A percentile compares a stretch with the other conserved stretches of the same genome.
Evolutionary conservation across 176 grass and related monocot species (phyloP).

Genomic region (Melocanna baccifera): DNA sequence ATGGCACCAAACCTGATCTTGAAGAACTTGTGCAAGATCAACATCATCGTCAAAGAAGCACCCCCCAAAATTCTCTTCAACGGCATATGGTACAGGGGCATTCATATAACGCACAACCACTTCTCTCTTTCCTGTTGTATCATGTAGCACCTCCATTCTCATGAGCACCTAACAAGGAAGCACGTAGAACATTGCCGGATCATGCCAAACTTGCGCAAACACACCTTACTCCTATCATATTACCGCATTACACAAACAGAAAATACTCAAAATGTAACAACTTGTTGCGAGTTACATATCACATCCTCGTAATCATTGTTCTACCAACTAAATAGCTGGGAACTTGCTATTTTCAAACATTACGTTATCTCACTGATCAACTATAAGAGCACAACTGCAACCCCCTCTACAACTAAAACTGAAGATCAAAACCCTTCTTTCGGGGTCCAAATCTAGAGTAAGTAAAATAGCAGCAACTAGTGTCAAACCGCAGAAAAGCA

Average conservation of each 20-base stretch:
- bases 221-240: neutral
- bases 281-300: neutral
- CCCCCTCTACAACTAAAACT: neutral
- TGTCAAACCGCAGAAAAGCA: neutral
- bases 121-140: slow-evolving; percentile 40
- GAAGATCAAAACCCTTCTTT: neutral
- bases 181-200: neutral
- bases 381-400: neutral
- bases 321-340: neutral
- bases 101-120: slow-evolving; percentile 42
- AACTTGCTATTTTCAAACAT: neutral
- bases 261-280: neutral
- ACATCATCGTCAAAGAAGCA: slow-evolving; percentile 60
- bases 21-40: slow-evolving; percentile 73
- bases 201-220: neutral
- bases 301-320: neutral
- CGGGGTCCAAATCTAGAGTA: neutral
- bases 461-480: neutral
- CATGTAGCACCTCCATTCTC: slow-evolving; percentile 32
- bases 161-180: slow-evolving; percentile 21
- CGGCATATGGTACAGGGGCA: slow-evolving; percentile 38
- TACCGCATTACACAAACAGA: neutral
- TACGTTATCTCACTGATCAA: neutral
- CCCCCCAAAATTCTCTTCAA: slow-evolving; percentile 65
- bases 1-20: slow-evolving; percentile 60